Percentiles rank a stretch among this genome's conserved stretches.
Evolutionary conservation across 208 protist species (phyloP).

Genomic region (Acanthamoeba lugdunensis): DNA sequence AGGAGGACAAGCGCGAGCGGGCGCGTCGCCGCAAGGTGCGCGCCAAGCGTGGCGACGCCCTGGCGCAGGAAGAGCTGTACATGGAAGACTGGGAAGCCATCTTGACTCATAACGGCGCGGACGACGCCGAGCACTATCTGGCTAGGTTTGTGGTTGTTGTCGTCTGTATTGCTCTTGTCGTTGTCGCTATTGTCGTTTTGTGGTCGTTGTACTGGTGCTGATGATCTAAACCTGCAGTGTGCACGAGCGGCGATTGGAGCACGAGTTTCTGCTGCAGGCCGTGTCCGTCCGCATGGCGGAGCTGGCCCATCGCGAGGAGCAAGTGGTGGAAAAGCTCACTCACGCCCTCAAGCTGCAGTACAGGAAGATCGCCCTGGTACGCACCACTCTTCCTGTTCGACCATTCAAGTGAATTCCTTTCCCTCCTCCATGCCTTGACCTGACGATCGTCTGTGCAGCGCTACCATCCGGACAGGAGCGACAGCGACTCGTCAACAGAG

Average conservation of each 20-base stretch:
- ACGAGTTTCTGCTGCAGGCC: constrained; percentile 17
- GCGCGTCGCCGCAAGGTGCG: constrained; percentile 20
- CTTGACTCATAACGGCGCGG: background rate
- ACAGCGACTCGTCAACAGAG: background rate
- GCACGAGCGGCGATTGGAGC: constrained; percentile 6
- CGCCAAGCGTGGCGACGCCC: background rate
- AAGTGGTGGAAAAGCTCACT: background rate
- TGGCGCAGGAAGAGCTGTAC: background rate
- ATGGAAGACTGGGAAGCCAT: constrained; percentile 39
- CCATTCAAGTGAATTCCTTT: background rate
- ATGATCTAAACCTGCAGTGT: background rate
- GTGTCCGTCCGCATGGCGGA: background rate
- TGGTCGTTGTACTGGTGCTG: background rate
- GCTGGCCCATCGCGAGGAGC: background rate
- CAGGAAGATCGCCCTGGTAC: background rate
- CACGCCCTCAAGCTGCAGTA: background rate
- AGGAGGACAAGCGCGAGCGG: constrained; percentile 34
- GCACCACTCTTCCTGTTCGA: background rate
- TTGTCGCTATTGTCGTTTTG: background rate
- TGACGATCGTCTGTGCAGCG: background rate
- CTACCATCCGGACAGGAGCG: background rate
- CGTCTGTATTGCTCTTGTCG: too few species aligned
- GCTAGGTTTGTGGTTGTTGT: background rate
- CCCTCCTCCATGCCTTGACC: background rate
- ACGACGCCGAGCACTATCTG: background rate